These are phyloP conservation scores for Raphanus raphanistrum DNA, from an alignment of 345 rosid species.

Conservation along the genomic window DNA sequence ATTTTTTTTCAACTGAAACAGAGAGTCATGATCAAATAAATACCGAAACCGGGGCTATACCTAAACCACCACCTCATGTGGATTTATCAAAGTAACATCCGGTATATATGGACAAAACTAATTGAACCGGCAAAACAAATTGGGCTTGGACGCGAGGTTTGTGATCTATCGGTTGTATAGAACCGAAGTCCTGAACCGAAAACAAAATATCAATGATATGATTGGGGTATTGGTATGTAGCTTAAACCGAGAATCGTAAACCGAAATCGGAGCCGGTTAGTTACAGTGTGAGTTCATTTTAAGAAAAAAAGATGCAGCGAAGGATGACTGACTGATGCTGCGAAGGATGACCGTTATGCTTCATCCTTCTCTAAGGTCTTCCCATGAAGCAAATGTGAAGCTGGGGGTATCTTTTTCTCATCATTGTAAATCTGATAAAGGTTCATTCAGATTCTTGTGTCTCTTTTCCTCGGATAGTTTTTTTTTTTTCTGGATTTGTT, in stretches of 20 bases:
- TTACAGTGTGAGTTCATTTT: too few relatives aligned
- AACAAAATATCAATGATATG: neutral
- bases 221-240: neutral
- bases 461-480: constrained; percentile 23
- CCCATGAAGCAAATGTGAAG: constrained; percentile 31
- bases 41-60: neutral
- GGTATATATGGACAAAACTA: neutral
- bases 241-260: neutral
- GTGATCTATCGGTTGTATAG: neutral
- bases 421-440: constrained; percentile 36
- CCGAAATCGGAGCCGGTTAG: neutral
- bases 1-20: constrained; percentile 1
- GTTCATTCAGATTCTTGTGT: constrained; percentile 35
- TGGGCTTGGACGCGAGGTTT: neutral
- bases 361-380: constrained; percentile 25
- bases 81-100: neutral
- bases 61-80: neutral
- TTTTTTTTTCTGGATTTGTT: constrained; percentile 23
- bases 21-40: constrained; percentile 1
- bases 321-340: constrained; percentile 8
- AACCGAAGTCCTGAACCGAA: neutral
- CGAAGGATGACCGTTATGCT: constrained; percentile 13
- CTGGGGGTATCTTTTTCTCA: constrained; percentile 36
- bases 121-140: neutral
- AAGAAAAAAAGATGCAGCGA: neutral